Evolutionary conservation across 306 rosid genomes (phyloP), one percentile per base, ranked within the genome.

Genomic region (Fragaria vesca): DNA sequence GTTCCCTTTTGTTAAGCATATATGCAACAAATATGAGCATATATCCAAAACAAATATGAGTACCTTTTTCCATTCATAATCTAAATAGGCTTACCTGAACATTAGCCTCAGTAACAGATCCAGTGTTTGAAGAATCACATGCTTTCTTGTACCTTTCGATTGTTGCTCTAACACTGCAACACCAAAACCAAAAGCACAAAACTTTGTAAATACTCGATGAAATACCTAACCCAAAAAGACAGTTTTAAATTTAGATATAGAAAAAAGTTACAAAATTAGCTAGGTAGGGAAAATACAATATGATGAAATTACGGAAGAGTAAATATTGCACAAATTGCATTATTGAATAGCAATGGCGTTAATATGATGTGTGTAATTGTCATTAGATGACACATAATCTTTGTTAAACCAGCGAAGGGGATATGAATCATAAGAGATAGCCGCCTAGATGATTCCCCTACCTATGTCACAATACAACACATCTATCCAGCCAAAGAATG

Each of bases 91-190:
- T 63, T 78, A 89, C 98, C 97, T 94, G 97, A 21, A 88, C 83
- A 69, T 89, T 94, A 66, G 91, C 87, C 87, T 92, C 97, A 63
- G 94, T 77, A n/a, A 90, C 87, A 52, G 97, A 90, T 82, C 86
- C 97, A 15, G 88, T 40, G 32, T 86, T 90, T 51, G 95, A 58
- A 70, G 97, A 77, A 74, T 89, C 92, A 58, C 83, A 85, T 57
- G 97, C 91, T 86, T 92, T 94, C 85, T 92, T 94, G 86, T 92
- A 94, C 97, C 93, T 92, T 2, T 92, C 96, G 66, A 94, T 94
- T 8, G 97, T 94, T 78, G 86, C 91, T 83, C 95, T 92, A 21
- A 94, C 97, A 80, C 98, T 94, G 92, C 83, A 20, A 75, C 48
- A 18, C 10, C 15, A 48, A 45, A 28, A 61, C 6, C 20, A 11